A percentile compares a stretch with the other conserved stretches of the same genome.
These are phyloP conservation scores for Neurospora sp. DNA, from an alignment of 495 filamentous ascomycete species.

Conservation along the genomic window DNA sequence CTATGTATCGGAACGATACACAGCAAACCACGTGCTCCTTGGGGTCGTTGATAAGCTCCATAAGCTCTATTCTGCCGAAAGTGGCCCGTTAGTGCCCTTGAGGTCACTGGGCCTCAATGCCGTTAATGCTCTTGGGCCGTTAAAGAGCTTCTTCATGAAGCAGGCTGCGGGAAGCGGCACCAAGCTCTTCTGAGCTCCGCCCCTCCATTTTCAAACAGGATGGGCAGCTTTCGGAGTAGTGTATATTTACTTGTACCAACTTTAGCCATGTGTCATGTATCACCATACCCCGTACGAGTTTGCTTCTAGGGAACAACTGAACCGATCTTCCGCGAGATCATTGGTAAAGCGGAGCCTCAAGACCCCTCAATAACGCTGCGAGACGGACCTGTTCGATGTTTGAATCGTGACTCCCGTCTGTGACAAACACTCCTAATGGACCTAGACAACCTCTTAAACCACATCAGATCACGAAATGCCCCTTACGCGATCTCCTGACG, in stretches of 20 bases:
- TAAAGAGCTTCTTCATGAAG: constrained; percentile 84
- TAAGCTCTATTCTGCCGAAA: constrained; percentile 73
- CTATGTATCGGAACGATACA: constrained; percentile 71
- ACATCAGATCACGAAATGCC: not conserved
- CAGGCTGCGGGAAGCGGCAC: constrained; percentile 62
- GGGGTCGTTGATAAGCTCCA: constrained; percentile 90
- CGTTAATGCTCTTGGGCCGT: constrained; percentile 62
- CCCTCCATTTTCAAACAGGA: not conserved
- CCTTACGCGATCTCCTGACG: not conserved
- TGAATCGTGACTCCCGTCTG: not conserved
- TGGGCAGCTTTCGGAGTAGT: not conserved
- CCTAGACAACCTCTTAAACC: not conserved
- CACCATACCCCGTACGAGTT: not conserved
- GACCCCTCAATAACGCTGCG: not conserved
- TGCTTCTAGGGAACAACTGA: not conserved
- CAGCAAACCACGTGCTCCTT: constrained; percentile 72
- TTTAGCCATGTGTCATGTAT: not conserved
- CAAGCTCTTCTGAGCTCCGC: constrained; percentile 27
- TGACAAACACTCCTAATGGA: not conserved
- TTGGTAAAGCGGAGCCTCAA: not conserved
- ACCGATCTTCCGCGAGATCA: not conserved
- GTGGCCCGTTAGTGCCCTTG: constrained; percentile 64
- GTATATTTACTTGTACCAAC: not conserved
- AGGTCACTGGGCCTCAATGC: constrained; percentile 67
- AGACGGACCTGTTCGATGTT: not conserved